Conservation (phyloP, 2,329 filamentous ascomycete genomes). For the Colletotrichum musae region DNA sequence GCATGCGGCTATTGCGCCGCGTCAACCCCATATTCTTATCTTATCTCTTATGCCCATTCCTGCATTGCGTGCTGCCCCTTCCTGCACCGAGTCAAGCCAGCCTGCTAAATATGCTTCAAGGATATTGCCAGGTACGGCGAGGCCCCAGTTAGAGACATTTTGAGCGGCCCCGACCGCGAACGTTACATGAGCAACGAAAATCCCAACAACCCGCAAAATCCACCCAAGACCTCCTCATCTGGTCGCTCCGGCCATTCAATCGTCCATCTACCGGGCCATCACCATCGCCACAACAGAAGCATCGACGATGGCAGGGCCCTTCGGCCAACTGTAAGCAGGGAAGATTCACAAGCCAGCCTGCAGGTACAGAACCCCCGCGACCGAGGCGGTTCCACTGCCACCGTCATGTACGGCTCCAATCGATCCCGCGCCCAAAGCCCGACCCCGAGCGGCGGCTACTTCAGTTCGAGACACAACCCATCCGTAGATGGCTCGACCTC, state of each 20-base stretch:
- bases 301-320: slow-evolving; percentile 76
- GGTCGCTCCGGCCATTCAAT: slow-evolving; percentile 72
- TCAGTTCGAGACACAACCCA: slow-evolving; percentile 63
- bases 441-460: slow-evolving; percentile 77
- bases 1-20: slow-evolving; percentile 39
- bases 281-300: slow-evolving; percentile 78
- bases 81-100: slow-evolving; percentile 38
- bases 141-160: slow-evolving; percentile 79
- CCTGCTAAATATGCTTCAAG: slow-evolving; percentile 54
- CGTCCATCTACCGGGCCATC: slow-evolving; percentile 76
- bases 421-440: slow-evolving; percentile 82
- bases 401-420: slow-evolving; percentile 58
- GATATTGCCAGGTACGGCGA: slow-evolving; percentile 85
- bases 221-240: slow-evolving; percentile 74
- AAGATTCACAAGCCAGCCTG: slow-evolving; percentile 75
- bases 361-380: slow-evolving; percentile 64
- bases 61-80: slow-evolving; percentile 23
- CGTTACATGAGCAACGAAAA: slow-evolving; percentile 70
- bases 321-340: slow-evolving; percentile 81
- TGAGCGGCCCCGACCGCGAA: slow-evolving; percentile 78
- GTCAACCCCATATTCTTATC: slow-evolving; percentile 32
- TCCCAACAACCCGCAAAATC: slow-evolving; percentile 60
- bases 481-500: slow-evolving; percentile 70
- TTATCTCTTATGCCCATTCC: slow-evolving; percentile 38
- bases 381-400: slow-evolving; percentile 60